Evolutionary conservation across 495 filamentous ascomycete species (phyloP).

Genomic region (Penicillium psychrofluorescens): DNA sequence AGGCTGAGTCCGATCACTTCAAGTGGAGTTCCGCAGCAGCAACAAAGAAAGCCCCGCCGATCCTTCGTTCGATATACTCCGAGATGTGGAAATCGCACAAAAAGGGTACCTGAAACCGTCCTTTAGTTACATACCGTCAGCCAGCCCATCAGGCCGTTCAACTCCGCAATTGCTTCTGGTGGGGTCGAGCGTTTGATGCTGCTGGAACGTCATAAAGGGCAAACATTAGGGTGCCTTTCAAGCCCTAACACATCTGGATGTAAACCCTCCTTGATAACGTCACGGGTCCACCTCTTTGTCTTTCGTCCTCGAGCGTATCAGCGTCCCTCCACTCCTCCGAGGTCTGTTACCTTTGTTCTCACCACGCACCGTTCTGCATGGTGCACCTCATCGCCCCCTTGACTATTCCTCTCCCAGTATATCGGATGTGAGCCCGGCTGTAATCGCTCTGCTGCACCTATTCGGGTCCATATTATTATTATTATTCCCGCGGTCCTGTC

Average conservation of each 20-base stretch:
- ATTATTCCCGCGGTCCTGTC: constrained; percentile 1
- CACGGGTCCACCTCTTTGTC: constrained; percentile 1
- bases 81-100: neutral
- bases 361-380: constrained; percentile 17
- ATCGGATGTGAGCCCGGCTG: constrained; percentile 15
- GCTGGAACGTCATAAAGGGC: too few species aligned
- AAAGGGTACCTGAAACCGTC: neutral
- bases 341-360: neutral
- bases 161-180: too few species aligned
- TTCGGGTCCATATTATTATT: constrained; percentile 39
- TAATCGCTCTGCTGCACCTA: constrained; percentile 30
- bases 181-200: too few species aligned
- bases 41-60: constrained; percentile 4
- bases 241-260: too few species aligned
- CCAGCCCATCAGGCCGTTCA: too few species aligned
- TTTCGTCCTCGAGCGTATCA: constrained; percentile 16
- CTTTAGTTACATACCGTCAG: too few species aligned
- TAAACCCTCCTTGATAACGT: neutral
- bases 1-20: constrained; percentile 9
- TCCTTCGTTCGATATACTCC: constrained; percentile 7
- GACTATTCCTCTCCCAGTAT: neutral
- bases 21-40: neutral
- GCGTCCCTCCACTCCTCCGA: constrained; percentile 14
- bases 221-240: too few species aligned
- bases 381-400: constrained; percentile 26